phyloP scores from a whole-genome alignment of 2,329 filamentous ascomycete genomes.

The Fusarium armeniacum region DNA sequence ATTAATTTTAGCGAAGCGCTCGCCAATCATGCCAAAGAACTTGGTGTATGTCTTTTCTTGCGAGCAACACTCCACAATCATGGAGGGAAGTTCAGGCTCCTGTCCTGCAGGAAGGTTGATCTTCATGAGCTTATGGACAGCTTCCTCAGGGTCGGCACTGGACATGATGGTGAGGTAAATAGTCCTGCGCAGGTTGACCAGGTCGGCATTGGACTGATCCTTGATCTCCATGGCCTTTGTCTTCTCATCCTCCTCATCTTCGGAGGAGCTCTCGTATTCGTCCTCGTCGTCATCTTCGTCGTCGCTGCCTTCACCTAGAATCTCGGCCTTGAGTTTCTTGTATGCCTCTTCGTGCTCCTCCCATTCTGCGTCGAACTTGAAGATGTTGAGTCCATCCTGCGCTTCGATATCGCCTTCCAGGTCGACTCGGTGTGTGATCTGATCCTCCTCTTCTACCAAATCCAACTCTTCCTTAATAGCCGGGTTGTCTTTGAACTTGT shows the following conservation, averaged over 20 bases:
- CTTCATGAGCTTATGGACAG: conserved; percentile 96
- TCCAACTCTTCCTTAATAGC: conserved; percentile 93
- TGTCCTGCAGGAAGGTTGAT: conserved; percentile 88
- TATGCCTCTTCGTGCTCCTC: conserved; percentile 93
- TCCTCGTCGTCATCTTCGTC: conserved; percentile 77
- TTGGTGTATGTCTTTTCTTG: conserved; percentile 98
- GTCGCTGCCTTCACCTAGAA: conserved; percentile 92
- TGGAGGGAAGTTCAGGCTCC: conserved; percentile 91
- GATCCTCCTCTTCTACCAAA: conserved; percentile 96
- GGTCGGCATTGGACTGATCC: conserved; percentile 95
- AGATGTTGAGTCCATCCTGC: conserved; percentile 91
- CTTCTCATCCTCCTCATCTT: conserved; percentile 80
- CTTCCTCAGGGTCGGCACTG: conserved; percentile 95
- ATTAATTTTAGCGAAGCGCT: conserved; percentile 96
- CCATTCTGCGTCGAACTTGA: conserved; percentile 92
- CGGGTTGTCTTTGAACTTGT: conserved; percentile 95
- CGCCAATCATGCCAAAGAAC: conserved; percentile 94
- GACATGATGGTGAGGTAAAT: conserved; percentile 99
- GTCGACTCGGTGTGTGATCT: conserved; percentile 89
- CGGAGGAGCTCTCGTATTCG: conserved; percentile 76
- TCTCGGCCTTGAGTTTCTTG: conserved; percentile 90
- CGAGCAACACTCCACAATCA: conserved; percentile 97
- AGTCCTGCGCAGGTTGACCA: conserved; percentile 91
- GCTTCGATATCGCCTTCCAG: conserved; percentile 88
- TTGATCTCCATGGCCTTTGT: conserved; percentile 94